Percentiles rank a stretch among this genome's conserved stretches.
These are phyloP conservation scores for Kwoniella pini DNA, from an alignment of 768 basidiomycete genomes.

Conservation along the genomic window DNA sequence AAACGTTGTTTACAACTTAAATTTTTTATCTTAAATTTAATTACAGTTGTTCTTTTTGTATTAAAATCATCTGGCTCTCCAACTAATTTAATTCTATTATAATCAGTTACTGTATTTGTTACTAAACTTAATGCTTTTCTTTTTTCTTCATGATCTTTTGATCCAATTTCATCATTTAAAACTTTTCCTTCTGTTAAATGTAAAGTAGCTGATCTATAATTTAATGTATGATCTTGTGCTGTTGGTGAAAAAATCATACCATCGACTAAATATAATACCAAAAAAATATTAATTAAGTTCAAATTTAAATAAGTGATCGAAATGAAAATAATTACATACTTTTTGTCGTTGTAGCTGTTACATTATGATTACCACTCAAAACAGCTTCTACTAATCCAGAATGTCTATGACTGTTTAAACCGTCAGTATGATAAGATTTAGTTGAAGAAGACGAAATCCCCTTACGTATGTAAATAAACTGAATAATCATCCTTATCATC, in stretches of 20 bases:
- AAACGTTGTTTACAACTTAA: slow-evolving; percentile 24
- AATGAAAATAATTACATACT: too few relatives aligned
- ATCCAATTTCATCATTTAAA: slow-evolving; percentile 4
- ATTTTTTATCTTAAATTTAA: slow-evolving; percentile 12
- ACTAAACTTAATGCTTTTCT: slow-evolving; percentile 4
- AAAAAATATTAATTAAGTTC: too few relatives aligned
- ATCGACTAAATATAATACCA: slow-evolving; percentile 24
- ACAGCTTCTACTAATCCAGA: slow-evolving; percentile 27
- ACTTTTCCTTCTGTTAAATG: slow-evolving; percentile 10
- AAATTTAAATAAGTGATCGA: too few relatives aligned
- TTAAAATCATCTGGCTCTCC: slow-evolving; percentile 13
- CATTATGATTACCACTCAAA: slow-evolving; percentile 1
- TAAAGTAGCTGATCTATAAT: slow-evolving; percentile 25
- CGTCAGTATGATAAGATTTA: not conserved
- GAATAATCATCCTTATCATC: slow-evolving; percentile 21
- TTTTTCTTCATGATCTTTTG: slow-evolving; percentile 21
- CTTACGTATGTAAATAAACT: slow-evolving; percentile 28
- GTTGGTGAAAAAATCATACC: slow-evolving; percentile 26
- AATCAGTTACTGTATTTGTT: slow-evolving; percentile 17
- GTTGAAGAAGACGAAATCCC: not conserved
- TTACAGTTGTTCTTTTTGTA: slow-evolving; percentile 16
- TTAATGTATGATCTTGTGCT: slow-evolving; percentile 27
- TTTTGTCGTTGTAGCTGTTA: slow-evolving; percentile 24
- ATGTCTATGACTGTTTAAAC: slow-evolving; percentile 13
- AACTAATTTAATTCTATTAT: slow-evolving; percentile 9